Percentiles rank a stretch among this genome's conserved stretches.
phyloP scores from a whole-genome alignment of 2,329 filamentous ascomycete genomes.

The Talaromyces sp. region DNA sequence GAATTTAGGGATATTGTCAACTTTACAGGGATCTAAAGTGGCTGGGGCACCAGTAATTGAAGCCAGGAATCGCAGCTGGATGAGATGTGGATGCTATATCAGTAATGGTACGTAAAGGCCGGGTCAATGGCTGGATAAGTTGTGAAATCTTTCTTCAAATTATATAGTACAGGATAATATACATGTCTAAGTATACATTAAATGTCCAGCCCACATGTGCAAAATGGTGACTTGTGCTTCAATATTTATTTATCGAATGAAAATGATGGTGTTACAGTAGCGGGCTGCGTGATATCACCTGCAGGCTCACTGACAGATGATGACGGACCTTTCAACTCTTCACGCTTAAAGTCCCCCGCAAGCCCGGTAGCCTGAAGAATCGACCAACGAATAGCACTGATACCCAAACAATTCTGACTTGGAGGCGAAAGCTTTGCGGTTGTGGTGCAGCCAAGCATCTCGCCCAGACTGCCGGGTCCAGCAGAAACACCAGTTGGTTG shows the following conservation, averaged over 20 bases:
- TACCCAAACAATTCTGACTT: slow-evolving; percentile 40
- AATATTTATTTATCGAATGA: neutral
- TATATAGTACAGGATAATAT: neutral
- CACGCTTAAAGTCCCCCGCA: slow-evolving; percentile 29
- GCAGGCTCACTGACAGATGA: neutral
- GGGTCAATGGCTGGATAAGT: neutral
- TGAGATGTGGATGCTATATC: neutral
- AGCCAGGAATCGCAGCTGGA: neutral
- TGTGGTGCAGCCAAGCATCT: slow-evolving; percentile 54
- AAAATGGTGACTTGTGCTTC: neutral
- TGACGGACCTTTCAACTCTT: neutral
- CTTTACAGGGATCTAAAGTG: slow-evolving; percentile 6
- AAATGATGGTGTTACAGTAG: neutral
- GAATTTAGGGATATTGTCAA: slow-evolving; percentile 13
- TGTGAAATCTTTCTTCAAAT: neutral
- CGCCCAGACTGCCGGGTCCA: slow-evolving; percentile 46
- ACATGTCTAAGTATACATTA: neutral
- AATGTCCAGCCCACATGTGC: neutral
- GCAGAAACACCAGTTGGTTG: slow-evolving; percentile 31
- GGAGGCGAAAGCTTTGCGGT: slow-evolving; percentile 24
- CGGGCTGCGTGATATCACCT: neutral
- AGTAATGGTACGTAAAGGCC: neutral
- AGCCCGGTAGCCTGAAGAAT: slow-evolving; percentile 59
- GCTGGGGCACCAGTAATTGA: neutral
- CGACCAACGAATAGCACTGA: slow-evolving; percentile 60